Conservation (phyloP, 2,329 filamentous ascomycete genomes). For the Pseudopyricularia javanii region DNA sequence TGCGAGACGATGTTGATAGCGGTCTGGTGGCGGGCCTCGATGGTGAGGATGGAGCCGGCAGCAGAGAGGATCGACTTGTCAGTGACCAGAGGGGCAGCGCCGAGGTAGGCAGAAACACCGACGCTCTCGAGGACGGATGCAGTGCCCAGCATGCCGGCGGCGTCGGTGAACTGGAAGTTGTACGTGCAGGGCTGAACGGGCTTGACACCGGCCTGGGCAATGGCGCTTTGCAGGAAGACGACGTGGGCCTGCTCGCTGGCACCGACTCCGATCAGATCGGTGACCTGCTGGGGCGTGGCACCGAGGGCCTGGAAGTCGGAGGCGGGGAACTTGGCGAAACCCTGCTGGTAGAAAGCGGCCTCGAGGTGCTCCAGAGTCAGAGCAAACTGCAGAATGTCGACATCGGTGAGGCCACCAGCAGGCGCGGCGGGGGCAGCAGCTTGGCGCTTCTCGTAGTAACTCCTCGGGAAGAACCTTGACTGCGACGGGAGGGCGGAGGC, state of each 20-base stretch:
- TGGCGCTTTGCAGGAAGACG: constrained; percentile 42
- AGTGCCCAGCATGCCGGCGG: constrained; percentile 54
- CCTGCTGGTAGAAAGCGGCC: constrained; percentile 58
- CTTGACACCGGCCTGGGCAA: constrained; percentile 48
- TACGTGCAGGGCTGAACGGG: constrained; percentile 61
- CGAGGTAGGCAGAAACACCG: constrained; percentile 62
- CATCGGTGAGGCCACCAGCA: constrained; percentile 32
- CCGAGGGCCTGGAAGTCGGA: constrained; percentile 53
- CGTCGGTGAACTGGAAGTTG: constrained; percentile 58
- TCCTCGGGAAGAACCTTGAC: constrained; percentile 16
- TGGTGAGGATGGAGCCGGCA: constrained; percentile 58
- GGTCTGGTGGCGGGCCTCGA: constrained; percentile 63
- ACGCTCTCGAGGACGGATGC: constrained; percentile 61
- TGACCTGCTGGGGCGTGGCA: constrained; percentile 38
- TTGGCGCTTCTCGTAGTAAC: constrained; percentile 38
- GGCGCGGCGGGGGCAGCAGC: constrained; percentile 30
- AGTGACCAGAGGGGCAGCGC: constrained; percentile 54
- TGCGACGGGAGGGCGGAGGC: constrained; percentile 33
- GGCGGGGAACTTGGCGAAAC: constrained; percentile 54
- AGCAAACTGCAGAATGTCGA: constrained; percentile 50
- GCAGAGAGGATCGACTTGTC: constrained; percentile 47
- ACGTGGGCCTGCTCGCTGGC: constrained; percentile 53
- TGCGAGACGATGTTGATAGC: constrained; percentile 52
- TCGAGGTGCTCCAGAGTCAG: constrained; percentile 67
- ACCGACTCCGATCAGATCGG: constrained; percentile 49